Evolutionary conservation across 1,284 basidiomycete genomes (phyloP), one percentile per base, ranked within the genome.

Genomic region (Cutaneotrichosporon arboriforme): DNA sequence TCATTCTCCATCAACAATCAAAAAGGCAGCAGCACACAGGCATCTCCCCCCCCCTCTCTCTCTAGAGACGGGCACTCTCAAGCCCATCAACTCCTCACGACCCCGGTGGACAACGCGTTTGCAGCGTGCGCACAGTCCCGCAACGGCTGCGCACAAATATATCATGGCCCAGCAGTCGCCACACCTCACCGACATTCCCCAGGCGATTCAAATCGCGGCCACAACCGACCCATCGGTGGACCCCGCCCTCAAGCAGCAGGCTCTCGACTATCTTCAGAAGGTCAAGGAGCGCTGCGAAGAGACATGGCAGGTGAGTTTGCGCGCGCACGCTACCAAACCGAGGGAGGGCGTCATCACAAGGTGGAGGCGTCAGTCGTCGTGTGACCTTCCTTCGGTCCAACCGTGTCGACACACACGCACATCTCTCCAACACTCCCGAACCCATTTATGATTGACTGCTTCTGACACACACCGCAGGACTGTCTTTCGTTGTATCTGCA

Each of bases 301-400:
- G 61, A 76, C 74, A 23, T 76, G 74, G 74, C 72, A 75, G 67
- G 74, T 74, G 50, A 54, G 74, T 61, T 7, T n/a, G n/a, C n/a
- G n/a, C n/a, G n/a, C n/a, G n/a, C n/a, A n/a, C n/a, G n/a, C n/a
- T n/a, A n/a, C n/a, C n/a, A n/a, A n/a, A n/a, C n/a, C n/a, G n/a
- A n/a, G n/a, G n/a, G n/a, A n/a, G n/a, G n/a, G n/a, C n/a, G n/a
- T n/a, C n/a, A n/a, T n/a, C n/a, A n/a, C n/a, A 9, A 35, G 23
- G 41, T 23, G 41, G 14, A 43, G 41, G 41, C 13, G 22, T 5
- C 4, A 22, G 20, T 42, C 14, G 41, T 43, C 41, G 41, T n/a
- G 37, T n/a, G n/a, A 31, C 26, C 26, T 31, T 31, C 26, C 26
- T 31, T 31, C 26, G 26, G 26, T 31, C 26, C 26, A 31, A 7